Evolutionary conservation across 768 basidiomycete genomes (phyloP).

Genomic region (Royoungia palumana): DNA sequence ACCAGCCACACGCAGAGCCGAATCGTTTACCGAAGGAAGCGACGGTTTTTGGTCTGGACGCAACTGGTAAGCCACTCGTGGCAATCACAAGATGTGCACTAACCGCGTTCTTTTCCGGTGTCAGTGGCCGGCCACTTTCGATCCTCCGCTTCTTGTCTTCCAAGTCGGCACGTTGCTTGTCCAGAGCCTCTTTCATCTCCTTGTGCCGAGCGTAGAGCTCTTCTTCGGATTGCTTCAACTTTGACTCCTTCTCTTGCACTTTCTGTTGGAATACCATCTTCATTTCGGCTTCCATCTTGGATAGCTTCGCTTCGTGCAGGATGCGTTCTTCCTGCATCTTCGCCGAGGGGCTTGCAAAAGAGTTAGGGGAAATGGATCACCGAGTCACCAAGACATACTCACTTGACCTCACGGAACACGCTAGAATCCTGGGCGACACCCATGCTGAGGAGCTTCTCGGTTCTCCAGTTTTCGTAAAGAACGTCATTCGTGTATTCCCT

Average conservation of each 20-base stretch:
- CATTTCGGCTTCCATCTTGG: constrained; percentile 99
- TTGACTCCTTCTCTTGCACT: constrained; percentile 98
- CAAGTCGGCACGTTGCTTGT: constrained; percentile 91
- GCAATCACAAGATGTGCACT: constrained; percentile 31
- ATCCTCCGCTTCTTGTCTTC: constrained; percentile 98
- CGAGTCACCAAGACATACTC: constrained; percentile 31
- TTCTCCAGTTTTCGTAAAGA: constrained; percentile 98
- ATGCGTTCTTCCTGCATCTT: constrained; percentile 95
- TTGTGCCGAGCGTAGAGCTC: constrained; percentile 98
- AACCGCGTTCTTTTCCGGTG: constrained; percentile 89
- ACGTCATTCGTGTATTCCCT: constrained; percentile 95
- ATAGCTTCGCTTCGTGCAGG: constrained; percentile 93
- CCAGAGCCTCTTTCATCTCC: constrained; percentile 99
- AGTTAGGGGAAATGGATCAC: constrained; percentile 11
- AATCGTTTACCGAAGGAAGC: constrained; percentile 33
- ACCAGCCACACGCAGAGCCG: constrained; percentile 8
- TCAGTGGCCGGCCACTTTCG: constrained; percentile 91
- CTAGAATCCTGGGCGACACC: constrained; percentile 96
- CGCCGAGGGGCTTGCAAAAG: constrained; percentile 74
- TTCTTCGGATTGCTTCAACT: constrained; percentile 98
- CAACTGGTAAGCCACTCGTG: constrained; percentile 6
- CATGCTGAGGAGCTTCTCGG: constrained; percentile 94
- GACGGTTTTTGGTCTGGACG: constrained; percentile 35
- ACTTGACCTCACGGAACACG: constrained; percentile 99
- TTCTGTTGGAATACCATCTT: constrained; percentile 99